phyloP scores from a whole-genome alignment of 352 stramenopile species.

The Phytophthora kernoviae region DNA sequence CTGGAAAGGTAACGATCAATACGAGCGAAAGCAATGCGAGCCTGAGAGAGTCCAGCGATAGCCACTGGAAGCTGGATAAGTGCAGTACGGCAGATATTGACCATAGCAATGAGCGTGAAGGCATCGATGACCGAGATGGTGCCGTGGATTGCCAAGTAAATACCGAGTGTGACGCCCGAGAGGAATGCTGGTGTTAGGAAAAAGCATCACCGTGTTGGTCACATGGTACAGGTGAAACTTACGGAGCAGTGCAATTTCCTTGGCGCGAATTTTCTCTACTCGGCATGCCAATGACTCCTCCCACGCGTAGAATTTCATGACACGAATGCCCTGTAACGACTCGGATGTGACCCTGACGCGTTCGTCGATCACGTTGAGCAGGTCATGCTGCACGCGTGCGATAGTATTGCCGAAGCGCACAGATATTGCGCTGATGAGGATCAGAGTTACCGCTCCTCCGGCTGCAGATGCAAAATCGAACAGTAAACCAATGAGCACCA shows the following conservation, averaged over 20 bases:
- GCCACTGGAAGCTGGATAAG: constrained; percentile 26
- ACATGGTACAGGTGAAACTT: constrained; percentile 60
- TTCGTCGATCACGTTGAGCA: constrained; percentile 43
- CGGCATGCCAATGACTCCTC: constrained; percentile 49
- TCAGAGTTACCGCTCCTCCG: constrained; percentile 6
- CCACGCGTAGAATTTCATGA: constrained; percentile 91
- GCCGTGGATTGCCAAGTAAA: constrained; percentile 40
- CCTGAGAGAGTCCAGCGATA: constrained; percentile 32
- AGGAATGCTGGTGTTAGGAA: constrained; percentile 53
- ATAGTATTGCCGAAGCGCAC: constrained; percentile 3
- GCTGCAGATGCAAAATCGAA: constrained; percentile 10
- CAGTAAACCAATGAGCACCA: constrained; percentile 27
- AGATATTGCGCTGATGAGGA: constrained; percentile 13
- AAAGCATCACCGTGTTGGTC: constrained; percentile 55
- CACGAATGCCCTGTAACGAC: constrained; percentile 84
- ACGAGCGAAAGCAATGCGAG: constrained; percentile 22
- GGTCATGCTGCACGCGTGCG: constrained; percentile 8
- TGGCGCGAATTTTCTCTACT: constrained; percentile 40
- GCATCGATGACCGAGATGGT: constrained; percentile 51
- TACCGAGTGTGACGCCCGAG: constrained; percentile 36
- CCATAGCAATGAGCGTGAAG: constrained; percentile 41
- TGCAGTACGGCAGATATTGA: constrained; percentile 32
- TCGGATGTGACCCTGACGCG: constrained; percentile 93
- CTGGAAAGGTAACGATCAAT: constrained; percentile 33
- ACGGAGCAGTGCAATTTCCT: constrained; percentile 50